Evolutionary conservation across 345 rosid genomes (phyloP), one percentile per base, ranked within the genome.

Genomic region (Populus tremula): DNA sequence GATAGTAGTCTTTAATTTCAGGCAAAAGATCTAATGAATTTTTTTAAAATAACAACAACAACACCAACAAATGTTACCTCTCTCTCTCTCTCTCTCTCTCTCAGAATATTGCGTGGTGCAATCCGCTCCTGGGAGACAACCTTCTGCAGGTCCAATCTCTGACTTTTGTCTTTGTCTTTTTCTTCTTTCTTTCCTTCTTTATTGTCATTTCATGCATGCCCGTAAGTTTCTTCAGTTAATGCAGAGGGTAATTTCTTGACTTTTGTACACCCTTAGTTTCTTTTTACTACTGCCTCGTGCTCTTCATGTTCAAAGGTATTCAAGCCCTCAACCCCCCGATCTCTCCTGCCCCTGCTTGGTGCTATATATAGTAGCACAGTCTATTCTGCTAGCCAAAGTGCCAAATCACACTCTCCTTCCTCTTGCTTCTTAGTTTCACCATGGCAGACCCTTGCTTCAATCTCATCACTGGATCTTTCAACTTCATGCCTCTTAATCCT

Each of bases 401-500:
- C 21, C 38, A 64, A 33, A 78, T 20, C 63, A 23, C 6, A 5
- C 53, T 47, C 1, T 73, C 6, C 31, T 47, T 53, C 20, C 47
- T 56, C 41, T 36, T 66, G 61, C 49, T 27, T 77, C 43, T 50
- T 59, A 3, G 4, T 31, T 35, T 69, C 43, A 50, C 36, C 49
- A 87, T 87, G 90, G 71, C 87, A 63, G 90, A 85, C 74, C 90
- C 88, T 64, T 83, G 70, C 74, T 71, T 80, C 38, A 87, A 83
- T 69, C 77, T 84, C 79, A 79, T 81, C 80, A 59, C 66, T 38
- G 75, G 83, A 6, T 84, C 81, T 78, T 76, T 87, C 84, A 85
- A 79, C 65, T 83, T 83, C 82, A 72, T 78, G 74, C 77, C 87
- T 76, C 72, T 68, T 45, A 80, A 80, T n/a, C 71, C 76, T 67